Evolutionary conservation across 345 rosid species (phyloP).

Genomic region (Durio zibethinus): DNA sequence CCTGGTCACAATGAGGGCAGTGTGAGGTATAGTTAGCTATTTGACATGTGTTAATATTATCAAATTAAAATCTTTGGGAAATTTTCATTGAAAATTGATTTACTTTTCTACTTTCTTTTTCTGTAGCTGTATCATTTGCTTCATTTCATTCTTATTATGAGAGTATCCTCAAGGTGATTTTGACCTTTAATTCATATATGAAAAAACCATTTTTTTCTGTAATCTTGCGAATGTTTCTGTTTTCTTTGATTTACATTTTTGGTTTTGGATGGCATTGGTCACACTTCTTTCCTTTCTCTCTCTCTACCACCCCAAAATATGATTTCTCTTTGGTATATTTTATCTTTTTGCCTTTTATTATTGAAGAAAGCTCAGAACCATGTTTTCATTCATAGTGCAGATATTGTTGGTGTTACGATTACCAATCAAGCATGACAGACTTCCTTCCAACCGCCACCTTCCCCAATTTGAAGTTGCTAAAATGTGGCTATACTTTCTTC

Average conservation of each 20-base stretch:
- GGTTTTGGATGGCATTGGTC: background rate
- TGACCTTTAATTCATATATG: background rate
- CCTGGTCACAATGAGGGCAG: slow-evolving; percentile 96
- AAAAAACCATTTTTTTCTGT: background rate
- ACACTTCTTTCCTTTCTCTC: background rate
- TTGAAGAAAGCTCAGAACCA: background rate
- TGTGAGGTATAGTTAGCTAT: slow-evolving; percentile 57
- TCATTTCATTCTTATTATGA: background rate
- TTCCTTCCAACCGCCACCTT: background rate
- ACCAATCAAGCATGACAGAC: background rate
- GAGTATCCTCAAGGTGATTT: background rate
- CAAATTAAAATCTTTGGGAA: slow-evolving; percentile 1
- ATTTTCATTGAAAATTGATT: background rate
- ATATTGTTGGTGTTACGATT: background rate
- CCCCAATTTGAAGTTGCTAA: background rate
- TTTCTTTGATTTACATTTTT: background rate
- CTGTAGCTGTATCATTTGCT: background rate
- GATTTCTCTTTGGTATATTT: background rate
- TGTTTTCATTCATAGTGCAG: background rate
- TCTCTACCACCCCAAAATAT: background rate
- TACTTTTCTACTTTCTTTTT: background rate
- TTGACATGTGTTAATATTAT: background rate
- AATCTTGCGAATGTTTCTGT: background rate
- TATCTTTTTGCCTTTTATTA: background rate
- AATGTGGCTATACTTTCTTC: background rate